These are phyloP conservation scores for Linum tenue DNA, from an alignment of 345 rosid genomes.

Conservation along the genomic window DNA sequence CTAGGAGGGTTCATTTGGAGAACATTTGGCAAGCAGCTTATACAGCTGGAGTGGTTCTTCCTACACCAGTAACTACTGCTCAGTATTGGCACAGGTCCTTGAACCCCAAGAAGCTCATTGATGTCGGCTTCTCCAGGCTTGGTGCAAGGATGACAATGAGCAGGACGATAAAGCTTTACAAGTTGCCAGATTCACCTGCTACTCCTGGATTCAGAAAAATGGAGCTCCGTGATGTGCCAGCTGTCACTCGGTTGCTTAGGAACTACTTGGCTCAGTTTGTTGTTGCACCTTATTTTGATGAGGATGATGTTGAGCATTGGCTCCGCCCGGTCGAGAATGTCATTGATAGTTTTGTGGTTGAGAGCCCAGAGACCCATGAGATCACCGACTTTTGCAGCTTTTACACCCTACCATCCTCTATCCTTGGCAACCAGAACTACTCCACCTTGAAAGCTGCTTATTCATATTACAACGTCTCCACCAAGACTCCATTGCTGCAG, in stretches of 20 bases:
- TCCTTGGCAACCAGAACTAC: slow-evolving; percentile 77
- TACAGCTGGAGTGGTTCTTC: slow-evolving; percentile 88
- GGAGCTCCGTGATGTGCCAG: slow-evolving; percentile 80
- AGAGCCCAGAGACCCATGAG: slow-evolving; percentile 73
- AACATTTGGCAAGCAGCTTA: slow-evolving; percentile 94
- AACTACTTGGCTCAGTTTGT: slow-evolving; percentile 57
- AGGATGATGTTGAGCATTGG: slow-evolving; percentile 85
- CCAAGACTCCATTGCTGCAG: slow-evolving; percentile 77
- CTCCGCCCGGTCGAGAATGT: slow-evolving; percentile 72
- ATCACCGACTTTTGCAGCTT: slow-evolving; percentile 93
- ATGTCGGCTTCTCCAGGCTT: slow-evolving; percentile 89
- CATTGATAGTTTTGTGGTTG: slow-evolving; percentile 76
- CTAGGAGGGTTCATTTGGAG: slow-evolving; percentile 87
- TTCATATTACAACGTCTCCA: slow-evolving; percentile 80
- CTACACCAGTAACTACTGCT: slow-evolving; percentile 79
- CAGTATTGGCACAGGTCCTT: slow-evolving; percentile 96
- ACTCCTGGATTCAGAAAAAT: slow-evolving; percentile 87
- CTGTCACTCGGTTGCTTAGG: slow-evolving; percentile 71
- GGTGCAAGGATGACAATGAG: slow-evolving; percentile 97
- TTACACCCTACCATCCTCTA: slow-evolving; percentile 88
- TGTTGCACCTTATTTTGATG: slow-evolving; percentile 84
- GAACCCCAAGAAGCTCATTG: slow-evolving; percentile 94
- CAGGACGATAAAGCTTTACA: slow-evolving; percentile 80
- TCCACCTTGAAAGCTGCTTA: slow-evolving; percentile 79
- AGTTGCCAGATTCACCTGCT: slow-evolving; percentile 57